Evolutionary conservation across 495 filamentous ascomycete species (phyloP), one percentile per base, ranked within the genome.

Genomic region (Aspergillus carlsbadensis): DNA sequence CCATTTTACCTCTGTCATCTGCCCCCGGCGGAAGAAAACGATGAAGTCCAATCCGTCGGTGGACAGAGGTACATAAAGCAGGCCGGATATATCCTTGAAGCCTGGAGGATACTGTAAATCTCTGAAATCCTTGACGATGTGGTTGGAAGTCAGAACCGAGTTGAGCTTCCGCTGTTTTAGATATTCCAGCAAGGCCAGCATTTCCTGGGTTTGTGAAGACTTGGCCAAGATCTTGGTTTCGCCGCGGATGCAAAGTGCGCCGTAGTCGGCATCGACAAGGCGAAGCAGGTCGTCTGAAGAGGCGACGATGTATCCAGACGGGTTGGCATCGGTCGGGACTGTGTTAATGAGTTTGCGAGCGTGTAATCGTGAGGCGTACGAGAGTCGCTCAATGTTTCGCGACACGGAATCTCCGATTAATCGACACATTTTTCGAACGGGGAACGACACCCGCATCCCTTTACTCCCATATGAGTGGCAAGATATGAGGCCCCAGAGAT

Each of bases 381-480:
- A 94, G 3, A 96, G 79, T 21, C 92, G 82, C 65, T 96, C 92
- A 34, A 98, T 91, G 60, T 95, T 96, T 45, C 89, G 77, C 2
- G 92, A 94, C 3, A 90, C 89, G 0, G 84, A 89, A 59, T 98
- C 93, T 4, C 92, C 90, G 22, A 98, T 81, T 14, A 96, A 72
- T n/a, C 91, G 83, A 66, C 93, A 97, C 87, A 98, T 91, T 70
- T 95, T 96, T 13, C 92, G 82, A 37, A 96, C 88, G 0, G 92
- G 91, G 63, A 96, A 96, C 0, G 89, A 87, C 2, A 97, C 91
- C 33, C 93, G 79, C 91, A 94, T 96, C 2, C 91, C 90, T 15
- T 79, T 76, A 0, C 85, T 83, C 85, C 70, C 91, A 65, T 96
- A 95, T 1, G 85, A 83, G 66, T 98, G 92, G 54, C 91, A 97